Conservation (phyloP, 352 stramenopile genomes). For the Globisporangium iwayamae region DNA sequence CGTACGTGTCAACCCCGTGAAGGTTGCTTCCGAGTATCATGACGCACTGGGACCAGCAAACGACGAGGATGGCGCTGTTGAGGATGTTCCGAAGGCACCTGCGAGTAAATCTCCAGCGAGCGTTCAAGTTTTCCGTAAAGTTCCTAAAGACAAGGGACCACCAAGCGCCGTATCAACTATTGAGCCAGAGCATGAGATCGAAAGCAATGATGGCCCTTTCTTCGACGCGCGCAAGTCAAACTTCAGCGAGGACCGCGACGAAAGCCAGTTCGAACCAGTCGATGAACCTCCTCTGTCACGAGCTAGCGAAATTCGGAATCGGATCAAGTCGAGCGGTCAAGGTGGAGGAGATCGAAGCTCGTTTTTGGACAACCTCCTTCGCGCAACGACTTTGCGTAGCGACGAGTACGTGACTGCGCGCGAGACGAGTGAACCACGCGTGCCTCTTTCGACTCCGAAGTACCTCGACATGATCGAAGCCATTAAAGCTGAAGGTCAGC, state of each 20-base stretch:
- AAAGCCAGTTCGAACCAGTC: neutral
- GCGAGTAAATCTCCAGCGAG: neutral
- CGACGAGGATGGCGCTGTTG: neutral
- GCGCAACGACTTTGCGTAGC: constrained; percentile 11
- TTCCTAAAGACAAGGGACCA: neutral
- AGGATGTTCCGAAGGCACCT: neutral
- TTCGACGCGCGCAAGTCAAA: constrained; percentile 9
- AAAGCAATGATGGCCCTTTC: constrained; percentile 17
- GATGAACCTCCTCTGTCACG: constrained; percentile 14
- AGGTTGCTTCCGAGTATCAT: constrained; percentile 11
- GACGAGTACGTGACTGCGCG: constrained; percentile 21
- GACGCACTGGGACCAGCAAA: constrained; percentile 1
- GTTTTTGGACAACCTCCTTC: constrained; percentile 16
- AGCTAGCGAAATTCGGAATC: constrained; percentile 15
- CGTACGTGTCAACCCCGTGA: constrained; percentile 11
- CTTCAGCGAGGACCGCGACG: neutral
- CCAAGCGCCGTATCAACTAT: constrained; percentile 14
- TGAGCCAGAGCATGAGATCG: constrained; percentile 46
- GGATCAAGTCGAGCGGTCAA: constrained; percentile 3
- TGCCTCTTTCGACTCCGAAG: constrained; percentile 11
- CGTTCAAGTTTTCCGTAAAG: neutral
- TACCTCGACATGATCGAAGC: constrained; percentile 16
- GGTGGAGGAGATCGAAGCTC: constrained; percentile 11
- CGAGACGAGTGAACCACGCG: constrained; percentile 7
- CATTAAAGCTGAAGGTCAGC: constrained; percentile 1